These are phyloP conservation scores for Alternaria arborescens DNA, from an alignment of 2,329 filamentous ascomycete species.

Conservation along the genomic window DNA sequence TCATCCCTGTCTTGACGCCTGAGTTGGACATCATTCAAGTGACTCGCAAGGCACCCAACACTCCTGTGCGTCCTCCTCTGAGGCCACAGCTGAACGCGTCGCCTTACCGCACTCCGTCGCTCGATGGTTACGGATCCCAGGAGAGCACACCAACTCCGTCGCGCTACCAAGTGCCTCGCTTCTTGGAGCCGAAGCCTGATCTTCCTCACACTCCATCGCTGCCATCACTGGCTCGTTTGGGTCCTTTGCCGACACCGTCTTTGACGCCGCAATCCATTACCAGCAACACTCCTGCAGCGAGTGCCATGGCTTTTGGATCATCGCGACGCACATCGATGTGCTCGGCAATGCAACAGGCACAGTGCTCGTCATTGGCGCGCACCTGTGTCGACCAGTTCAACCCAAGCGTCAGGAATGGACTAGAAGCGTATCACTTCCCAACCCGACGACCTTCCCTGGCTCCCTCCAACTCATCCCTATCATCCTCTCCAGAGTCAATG, in stretches of 20 bases:
- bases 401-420: slow-evolving; percentile 50
- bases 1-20: slow-evolving; percentile 66
- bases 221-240: slow-evolving; percentile 63
- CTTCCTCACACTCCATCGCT: slow-evolving; percentile 63
- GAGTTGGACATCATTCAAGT: slow-evolving; percentile 62
- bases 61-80: slow-evolving; percentile 36
- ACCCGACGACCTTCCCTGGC: slow-evolving; percentile 58
- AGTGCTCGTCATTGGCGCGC: slow-evolving; percentile 63
- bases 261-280: slow-evolving; percentile 66
- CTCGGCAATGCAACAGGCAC: slow-evolving; percentile 66
- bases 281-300: slow-evolving; percentile 68
- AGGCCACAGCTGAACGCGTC: slow-evolving; percentile 36
- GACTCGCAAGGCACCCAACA: slow-evolving; percentile 44
- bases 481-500: slow-evolving; percentile 70
- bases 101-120: slow-evolving; percentile 33
- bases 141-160: slow-evolving; percentile 56
- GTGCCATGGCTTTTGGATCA: slow-evolving; percentile 59
- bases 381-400: slow-evolving; percentile 62
- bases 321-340: slow-evolving; percentile 66
- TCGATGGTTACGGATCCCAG: slow-evolving; percentile 46
- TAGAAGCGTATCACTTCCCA: slow-evolving; percentile 58
- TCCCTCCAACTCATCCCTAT: slow-evolving; percentile 60
- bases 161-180: slow-evolving; percentile 55
- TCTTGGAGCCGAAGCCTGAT: slow-evolving; percentile 61
- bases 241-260: slow-evolving; percentile 68